Conservation (phyloP, 305 asterid species). For the Petunia hybrid region DNA sequence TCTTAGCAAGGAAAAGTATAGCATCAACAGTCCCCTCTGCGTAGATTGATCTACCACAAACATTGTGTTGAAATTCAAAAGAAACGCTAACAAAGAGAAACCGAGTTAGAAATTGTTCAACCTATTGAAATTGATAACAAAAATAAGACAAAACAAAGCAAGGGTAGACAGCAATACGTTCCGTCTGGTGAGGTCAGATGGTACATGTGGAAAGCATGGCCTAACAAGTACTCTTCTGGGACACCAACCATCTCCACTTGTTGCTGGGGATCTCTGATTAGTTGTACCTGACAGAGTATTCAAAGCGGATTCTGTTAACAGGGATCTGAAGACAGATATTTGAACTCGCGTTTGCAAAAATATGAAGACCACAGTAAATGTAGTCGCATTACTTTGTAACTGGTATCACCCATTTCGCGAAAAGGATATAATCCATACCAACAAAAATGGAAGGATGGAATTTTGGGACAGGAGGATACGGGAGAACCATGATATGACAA, state of each 20-base stretch:
- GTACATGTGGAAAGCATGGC: conserved; percentile 96
- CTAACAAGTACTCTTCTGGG: conserved; percentile 83
- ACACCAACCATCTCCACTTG: conserved; percentile 94
- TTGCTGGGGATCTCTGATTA: conserved; percentile 75
- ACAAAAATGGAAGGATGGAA: neutral
- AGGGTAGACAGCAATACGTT: conserved; percentile 56
- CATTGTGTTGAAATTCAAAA: neutral
- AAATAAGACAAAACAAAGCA: neutral
- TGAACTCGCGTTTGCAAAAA: neutral
- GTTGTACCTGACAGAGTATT: conserved; percentile 61
- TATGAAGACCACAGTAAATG: neutral
- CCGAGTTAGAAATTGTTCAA: neutral
- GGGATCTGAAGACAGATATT: neutral
- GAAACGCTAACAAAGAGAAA: conserved; percentile 6
- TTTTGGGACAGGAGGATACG: neutral
- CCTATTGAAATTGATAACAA: conserved; percentile 18
- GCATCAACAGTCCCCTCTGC: too few species aligned
- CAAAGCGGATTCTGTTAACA: neutral
- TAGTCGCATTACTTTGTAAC: conserved; percentile 5
- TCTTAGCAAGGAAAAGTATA: conserved; percentile 79
- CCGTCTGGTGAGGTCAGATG: conserved; percentile 86
- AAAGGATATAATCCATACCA: neutral
- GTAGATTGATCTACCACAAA: too few species aligned
- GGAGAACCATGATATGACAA: conserved; percentile 17
- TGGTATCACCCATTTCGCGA: neutral